Percentiles rank a stretch among this genome's conserved stretches.
Evolutionary conservation across 2,329 filamentous ascomycete genomes (phyloP).

Genomic region (Hymenoscyphus repandus): DNA sequence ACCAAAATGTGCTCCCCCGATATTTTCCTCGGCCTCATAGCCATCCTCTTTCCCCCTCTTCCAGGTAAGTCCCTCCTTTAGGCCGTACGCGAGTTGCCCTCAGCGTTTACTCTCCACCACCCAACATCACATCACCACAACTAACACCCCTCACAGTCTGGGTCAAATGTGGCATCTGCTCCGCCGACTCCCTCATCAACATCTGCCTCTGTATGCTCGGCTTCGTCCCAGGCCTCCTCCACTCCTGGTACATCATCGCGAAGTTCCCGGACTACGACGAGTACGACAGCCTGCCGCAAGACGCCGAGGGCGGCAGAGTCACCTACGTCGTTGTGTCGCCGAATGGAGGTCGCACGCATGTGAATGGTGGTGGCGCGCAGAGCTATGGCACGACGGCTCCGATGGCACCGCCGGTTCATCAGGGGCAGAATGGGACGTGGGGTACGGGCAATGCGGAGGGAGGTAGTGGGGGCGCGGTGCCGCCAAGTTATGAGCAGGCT

Average conservation of each 20-base stretch:
- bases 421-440: constrained; percentile 30
- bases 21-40: constrained; percentile 59
- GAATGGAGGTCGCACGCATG: constrained; percentile 30
- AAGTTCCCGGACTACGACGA: constrained; percentile 68
- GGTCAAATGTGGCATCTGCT: constrained; percentile 94
- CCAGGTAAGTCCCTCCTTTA: constrained; percentile 44
- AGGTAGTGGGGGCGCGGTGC: constrained; percentile 44
- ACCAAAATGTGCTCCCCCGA: constrained; percentile 52
- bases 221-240: constrained; percentile 80
- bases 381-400: constrained; percentile 30
- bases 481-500: constrained; percentile 86
- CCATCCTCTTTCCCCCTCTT: constrained; percentile 60
- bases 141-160: constrained; percentile 57
- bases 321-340: constrained; percentile 72
- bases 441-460: constrained; percentile 30
- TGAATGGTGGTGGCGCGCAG: constrained; percentile 18
- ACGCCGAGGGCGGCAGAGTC: constrained; percentile 54
- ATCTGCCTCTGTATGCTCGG: constrained; percentile 79
- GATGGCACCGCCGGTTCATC: constrained; percentile 31
- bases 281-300: constrained; percentile 58
- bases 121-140: background rate
- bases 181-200: constrained; percentile 90
- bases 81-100: too few species aligned
- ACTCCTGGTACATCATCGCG: constrained; percentile 97
- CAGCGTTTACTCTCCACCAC: background rate